Evolutionary conservation across 2,329 filamentous ascomycete genomes (phyloP), one percentile per base, ranked within the genome.

Genomic region (Cytospora schulzeri): DNA sequence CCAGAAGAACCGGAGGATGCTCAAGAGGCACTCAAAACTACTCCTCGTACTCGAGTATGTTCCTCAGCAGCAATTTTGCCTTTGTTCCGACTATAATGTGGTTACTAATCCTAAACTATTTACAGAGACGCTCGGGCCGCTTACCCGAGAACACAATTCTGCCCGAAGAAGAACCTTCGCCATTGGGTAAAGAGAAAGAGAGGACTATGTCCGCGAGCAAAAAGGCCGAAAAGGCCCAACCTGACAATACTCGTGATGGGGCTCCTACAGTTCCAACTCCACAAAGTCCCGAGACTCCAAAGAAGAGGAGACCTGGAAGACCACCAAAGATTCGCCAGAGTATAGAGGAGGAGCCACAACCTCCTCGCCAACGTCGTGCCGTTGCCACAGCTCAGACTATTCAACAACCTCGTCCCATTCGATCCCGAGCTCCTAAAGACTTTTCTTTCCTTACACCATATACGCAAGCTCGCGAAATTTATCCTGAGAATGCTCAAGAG

Each of bases 391-490:
- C 24, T 15, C 41, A 56, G 26, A 59, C 29, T 6, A 52, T 61
- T 22, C 62, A 60, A 31, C 65, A 64, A 38, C 62, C 62, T 33
- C 54, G 65, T 22, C 62, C 57, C 3, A 56, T 64, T 24, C 62
- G 62, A 15, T 48, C 62, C 8, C 54, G 55, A 14, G 45, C 65
- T 45, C 54, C 56, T 22, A 58, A 56, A 3, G 65, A 67, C 35
- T 67, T 62, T 24, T 62, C 53, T 8, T 62, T 65, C 22, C 65
- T 67, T 58, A 62, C 62, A 14, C 65, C 65, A 35, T 67, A 65
- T 22, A 45, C 48, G 19, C 58, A 67, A 29, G 55, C 57, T 9
- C 57, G 51, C 15, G 65, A 67, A 26, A 48, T 53, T 2, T 67
- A 67, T 28, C 65, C 65, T 28, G 65, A 67, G 41, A 50, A 35